Evolutionary conservation across 2,329 filamentous ascomycete genomes (phyloP).

Genomic region (Fusarium sp.): DNA sequence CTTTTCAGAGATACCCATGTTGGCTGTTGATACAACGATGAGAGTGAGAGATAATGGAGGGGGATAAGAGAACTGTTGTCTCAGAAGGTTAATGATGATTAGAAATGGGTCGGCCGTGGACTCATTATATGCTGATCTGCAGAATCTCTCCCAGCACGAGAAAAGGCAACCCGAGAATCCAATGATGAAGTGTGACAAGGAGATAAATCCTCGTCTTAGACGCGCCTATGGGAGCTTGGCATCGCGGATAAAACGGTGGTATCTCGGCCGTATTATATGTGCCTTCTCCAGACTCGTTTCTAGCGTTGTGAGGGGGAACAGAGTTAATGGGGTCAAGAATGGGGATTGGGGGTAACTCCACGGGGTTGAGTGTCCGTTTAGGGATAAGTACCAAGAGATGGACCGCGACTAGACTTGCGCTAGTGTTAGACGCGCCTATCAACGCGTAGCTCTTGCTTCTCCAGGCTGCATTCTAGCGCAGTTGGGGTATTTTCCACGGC

Average conservation of each 20-base stretch:
- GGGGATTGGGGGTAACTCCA: not conserved
- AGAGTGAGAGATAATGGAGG: not conserved
- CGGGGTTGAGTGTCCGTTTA: not conserved
- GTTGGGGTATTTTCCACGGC: not conserved
- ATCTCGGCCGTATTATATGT: not conserved
- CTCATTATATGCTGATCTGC: not conserved
- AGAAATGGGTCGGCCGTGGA: not conserved
- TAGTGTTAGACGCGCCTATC: not conserved
- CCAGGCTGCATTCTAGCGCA: not conserved
- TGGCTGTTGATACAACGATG: not conserved
- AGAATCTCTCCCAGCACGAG: not conserved
- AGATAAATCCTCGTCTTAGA: not conserved
- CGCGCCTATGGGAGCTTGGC: constrained; percentile 3
- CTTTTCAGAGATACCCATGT: not conserved
- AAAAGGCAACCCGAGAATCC: not conserved
- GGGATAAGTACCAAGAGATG: not conserved
- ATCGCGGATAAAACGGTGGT: not conserved
- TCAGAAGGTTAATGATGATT: not conserved
- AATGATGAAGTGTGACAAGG: not conserved
- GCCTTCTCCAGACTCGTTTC: not conserved
- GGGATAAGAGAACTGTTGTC: not conserved
- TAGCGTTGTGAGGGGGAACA: not conserved
- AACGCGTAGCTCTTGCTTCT: not conserved
- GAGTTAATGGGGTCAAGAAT: not conserved
- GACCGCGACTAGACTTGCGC: not conserved